Conservation (phyloP, 345 rosid species). For the Eutrema heterophyllum region DNA sequence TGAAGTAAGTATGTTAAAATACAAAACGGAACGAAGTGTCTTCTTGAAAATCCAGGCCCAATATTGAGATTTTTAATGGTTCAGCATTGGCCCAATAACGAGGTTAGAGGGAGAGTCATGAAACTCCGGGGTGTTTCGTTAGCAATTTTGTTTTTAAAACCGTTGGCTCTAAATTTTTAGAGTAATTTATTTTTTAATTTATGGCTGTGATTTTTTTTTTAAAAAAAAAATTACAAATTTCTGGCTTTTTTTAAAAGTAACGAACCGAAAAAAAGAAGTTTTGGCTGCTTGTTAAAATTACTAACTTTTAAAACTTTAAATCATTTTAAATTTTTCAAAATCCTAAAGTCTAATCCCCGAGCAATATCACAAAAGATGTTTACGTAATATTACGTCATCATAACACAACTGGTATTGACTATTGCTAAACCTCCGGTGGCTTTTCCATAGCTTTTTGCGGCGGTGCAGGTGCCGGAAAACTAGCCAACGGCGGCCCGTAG, state of each 20-base stretch:
- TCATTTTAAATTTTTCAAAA: no score
- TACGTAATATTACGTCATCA: slow-evolving; percentile 12
- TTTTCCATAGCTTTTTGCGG: slow-evolving; percentile 17
- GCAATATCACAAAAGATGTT: background rate
- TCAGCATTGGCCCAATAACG: background rate
- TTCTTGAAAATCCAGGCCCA: background rate
- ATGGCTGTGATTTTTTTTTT: no score
- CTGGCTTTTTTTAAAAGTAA: no score
- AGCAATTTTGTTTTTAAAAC: no score
- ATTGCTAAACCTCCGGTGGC: slow-evolving; percentile 16
- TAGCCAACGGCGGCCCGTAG: slow-evolving; percentile 7
- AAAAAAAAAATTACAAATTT: no score
- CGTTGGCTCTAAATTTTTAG: no score
- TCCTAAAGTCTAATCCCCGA: no score
- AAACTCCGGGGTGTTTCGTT: no score
- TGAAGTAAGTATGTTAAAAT: background rate
- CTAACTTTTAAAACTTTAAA: no score
- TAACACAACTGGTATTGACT: background rate
- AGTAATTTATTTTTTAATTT: no score
- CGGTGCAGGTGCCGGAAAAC: slow-evolving; percentile 16
- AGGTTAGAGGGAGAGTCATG: background rate
- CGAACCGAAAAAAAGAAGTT: no score
- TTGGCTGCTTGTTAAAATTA: no score
- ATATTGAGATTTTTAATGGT: background rate
- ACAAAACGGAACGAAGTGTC: background rate